phyloP scores from a whole-genome alignment of 257 asterid species.

The Gardenia jasminoides region DNA sequence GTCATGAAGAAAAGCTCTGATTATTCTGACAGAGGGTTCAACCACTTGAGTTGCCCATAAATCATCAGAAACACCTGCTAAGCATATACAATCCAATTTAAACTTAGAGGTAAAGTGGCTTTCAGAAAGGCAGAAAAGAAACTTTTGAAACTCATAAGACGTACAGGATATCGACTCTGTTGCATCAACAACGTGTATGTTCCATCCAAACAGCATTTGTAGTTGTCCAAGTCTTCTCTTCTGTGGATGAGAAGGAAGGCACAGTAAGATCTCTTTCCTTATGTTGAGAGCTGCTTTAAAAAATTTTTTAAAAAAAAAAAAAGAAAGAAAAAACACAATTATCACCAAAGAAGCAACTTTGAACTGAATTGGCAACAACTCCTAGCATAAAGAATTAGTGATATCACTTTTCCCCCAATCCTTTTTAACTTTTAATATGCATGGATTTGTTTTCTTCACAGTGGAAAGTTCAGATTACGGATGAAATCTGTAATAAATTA shows the following conservation, averaged over 20 bases:
- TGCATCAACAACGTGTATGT: slow-evolving; percentile 59
- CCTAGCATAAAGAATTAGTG: neutral
- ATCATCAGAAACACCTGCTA: slow-evolving; percentile 43
- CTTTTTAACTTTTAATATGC: neutral
- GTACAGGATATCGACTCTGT: slow-evolving; percentile 54
- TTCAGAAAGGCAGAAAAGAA: neutral
- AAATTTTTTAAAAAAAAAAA: no score
- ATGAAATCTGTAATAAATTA: neutral
- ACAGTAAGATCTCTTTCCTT: neutral
- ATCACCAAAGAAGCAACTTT: neutral
- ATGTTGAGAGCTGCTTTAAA: neutral
- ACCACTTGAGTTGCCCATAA: slow-evolving; percentile 66
- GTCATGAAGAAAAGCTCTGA: slow-evolving; percentile 53
- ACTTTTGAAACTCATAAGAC: slow-evolving; percentile 11
- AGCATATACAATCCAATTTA: slow-evolving; percentile 11
- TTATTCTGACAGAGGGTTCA: slow-evolving; percentile 43
- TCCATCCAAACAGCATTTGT: slow-evolving; percentile 74
- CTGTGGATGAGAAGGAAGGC: slow-evolving; percentile 37
- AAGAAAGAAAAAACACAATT: neutral
- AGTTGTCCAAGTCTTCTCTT: slow-evolving; percentile 64
- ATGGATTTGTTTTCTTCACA: neutral
- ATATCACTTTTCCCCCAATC: neutral
- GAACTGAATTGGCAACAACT: neutral
- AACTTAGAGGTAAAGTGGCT: neutral
- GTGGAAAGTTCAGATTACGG: neutral